Evolutionary conservation across 1,284 basidiomycete genomes (phyloP), one percentile per base, ranked within the genome.

Genomic region (Trametes versicolor): DNA sequence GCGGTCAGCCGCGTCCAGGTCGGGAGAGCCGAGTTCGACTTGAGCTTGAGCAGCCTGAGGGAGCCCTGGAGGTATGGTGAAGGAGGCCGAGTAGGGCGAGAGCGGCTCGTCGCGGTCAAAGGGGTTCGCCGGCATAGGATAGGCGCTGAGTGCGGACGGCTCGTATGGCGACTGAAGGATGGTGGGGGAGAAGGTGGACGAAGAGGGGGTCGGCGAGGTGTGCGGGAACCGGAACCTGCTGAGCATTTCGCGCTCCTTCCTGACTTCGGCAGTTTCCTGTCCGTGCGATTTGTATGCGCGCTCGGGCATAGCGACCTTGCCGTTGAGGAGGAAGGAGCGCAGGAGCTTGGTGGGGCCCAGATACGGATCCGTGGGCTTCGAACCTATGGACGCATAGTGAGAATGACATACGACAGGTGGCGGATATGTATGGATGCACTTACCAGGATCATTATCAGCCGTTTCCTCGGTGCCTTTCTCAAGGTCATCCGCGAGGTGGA

Each of bases 1-100:
- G 5, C 45, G 32, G 19, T 39, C 45, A 13, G 13, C n/a, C 3
- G 19, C 34, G 43, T 43, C 17, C 19, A 53, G 21, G 10, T 43
- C 21, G 43, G 41, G 23, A 19, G 48, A 17, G 25, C 25, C n/a
- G 34, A 57, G 36, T 2, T n/a, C 32, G 19, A 4, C 4, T 0
- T 21, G 10, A 19, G 12, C 7, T n/a, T n/a, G n/a, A n/a, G n/a
- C n/a, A n/a, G n/a, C n/a, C n/a, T n/a, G n/a, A n/a, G n/a, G n/a
- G n/a, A 62, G 60, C 5, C 57, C 55, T 39, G 59, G 60, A 45
- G 60, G 60, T 1, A 49, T 23, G 6, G 50, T 37, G 56, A 65
- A 55, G n/a, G 43, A 43, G 1, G 49, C 21, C 32, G 32, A 48
- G 19, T 10, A 19, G 36, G 51, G 56, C 13, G 56, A 52, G 2